Evolutionary conservation across 1,139 yeast genomes (phyloP).

Genomic region (Insectozyma bohioensis): DNA sequence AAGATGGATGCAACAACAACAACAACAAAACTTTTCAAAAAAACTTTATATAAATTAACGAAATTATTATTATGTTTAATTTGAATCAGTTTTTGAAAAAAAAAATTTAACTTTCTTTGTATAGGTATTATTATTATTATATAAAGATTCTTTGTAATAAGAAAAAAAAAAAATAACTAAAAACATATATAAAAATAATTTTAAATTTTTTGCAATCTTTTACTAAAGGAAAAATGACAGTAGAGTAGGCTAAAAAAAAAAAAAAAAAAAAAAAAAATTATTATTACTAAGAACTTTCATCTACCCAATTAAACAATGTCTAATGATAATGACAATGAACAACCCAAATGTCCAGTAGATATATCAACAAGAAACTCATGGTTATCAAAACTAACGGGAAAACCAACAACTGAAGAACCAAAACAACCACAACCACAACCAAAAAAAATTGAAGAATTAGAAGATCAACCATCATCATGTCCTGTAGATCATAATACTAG

Average conservation of each 20-base stretch:
- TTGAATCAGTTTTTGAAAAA: no score
- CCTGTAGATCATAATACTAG: conserved; percentile 70
- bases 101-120: no score
- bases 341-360: conserved; percentile 28
- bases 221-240: neutral
- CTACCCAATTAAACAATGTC: conserved; percentile 7
- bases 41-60: no score
- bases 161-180: no score
- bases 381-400: conserved; percentile 42
- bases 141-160: no score
- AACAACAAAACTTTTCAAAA: no score
- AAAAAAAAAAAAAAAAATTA: neutral
- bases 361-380: conserved; percentile 46
- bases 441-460: neutral
- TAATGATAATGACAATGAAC: conserved; percentile 12
- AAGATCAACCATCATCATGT: conserved; percentile 47
- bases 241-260: neutral
- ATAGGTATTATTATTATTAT: no score
- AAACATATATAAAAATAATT: no score
- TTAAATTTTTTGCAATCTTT: neutral
- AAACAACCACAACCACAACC: conserved; percentile 17
- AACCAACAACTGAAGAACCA: conserved; percentile 3
- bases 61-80: no score
- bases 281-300: neutral
- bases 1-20: conserved; percentile 4